phyloP scores from a whole-genome alignment of 2,329 filamentous ascomycete species.

The Fusarium cyanostomum region DNA sequence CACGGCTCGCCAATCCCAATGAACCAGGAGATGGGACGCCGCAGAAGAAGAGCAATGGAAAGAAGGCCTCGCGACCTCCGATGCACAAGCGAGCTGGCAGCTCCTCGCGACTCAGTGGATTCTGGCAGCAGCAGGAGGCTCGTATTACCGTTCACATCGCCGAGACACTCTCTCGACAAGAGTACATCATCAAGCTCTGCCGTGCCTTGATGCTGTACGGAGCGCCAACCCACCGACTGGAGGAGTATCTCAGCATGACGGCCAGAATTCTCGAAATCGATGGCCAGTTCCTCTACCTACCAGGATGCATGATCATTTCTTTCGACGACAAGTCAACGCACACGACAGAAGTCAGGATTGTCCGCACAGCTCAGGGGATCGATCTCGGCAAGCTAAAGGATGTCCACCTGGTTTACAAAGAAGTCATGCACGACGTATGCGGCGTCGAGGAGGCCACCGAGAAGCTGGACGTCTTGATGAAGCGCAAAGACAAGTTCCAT shows the following conservation, averaged over 20 bases:
- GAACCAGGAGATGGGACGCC: constrained; percentile 23
- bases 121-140: constrained; percentile 56
- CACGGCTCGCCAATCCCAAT: constrained; percentile 51
- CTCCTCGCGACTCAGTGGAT: constrained; percentile 49
- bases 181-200: constrained; percentile 85
- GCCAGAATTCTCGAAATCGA: constrained; percentile 86
- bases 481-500: constrained; percentile 64
- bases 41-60: constrained; percentile 32
- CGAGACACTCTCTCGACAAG: constrained; percentile 78
- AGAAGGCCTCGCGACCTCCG: constrained; percentile 45
- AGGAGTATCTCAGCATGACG: constrained; percentile 89
- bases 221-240: constrained; percentile 87
- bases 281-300: constrained; percentile 87
- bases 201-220: constrained; percentile 87
- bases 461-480: constrained; percentile 63
- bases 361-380: constrained; percentile 65
- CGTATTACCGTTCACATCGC: constrained; percentile 64
- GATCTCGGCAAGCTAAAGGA: constrained; percentile 70
- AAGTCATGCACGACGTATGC: constrained; percentile 69
- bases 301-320: constrained; percentile 91
- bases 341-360: constrained; percentile 73
- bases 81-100: constrained; percentile 51
- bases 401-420: constrained; percentile 70
- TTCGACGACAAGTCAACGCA: constrained; percentile 78
- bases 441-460: constrained; percentile 66